Percentiles rank a stretch among this genome's conserved stretches.
Evolutionary conservation across 345 rosid genomes (phyloP).

Genomic region (Microcos paniculata): DNA sequence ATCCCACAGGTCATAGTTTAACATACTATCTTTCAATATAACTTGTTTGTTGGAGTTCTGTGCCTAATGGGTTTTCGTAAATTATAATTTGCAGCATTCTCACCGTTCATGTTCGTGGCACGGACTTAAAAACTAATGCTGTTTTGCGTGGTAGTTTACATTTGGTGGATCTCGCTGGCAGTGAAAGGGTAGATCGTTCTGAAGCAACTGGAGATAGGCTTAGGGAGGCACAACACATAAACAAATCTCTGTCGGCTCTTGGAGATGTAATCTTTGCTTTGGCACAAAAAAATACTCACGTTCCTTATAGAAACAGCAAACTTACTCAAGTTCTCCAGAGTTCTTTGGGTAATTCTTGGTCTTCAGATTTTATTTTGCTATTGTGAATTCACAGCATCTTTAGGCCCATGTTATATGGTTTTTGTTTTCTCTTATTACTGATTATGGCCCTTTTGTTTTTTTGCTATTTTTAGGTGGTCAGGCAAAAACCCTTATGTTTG

Average conservation of each 20-base stretch:
- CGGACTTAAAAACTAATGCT: conserved; percentile 62
- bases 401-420: not conserved
- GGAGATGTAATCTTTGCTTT: conserved; percentile 95
- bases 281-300: conserved; percentile 81
- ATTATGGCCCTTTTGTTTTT: conserved; percentile 8
- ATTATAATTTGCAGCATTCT: conserved; percentile 65
- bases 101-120: conserved; percentile 88
- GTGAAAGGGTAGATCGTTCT: conserved; percentile 96
- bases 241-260: conserved; percentile 90
- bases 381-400: conserved; percentile 2
- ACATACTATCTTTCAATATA: conserved; percentile 7
- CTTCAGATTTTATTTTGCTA: conserved; percentile 5
- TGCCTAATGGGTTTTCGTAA: not conserved
- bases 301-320: conserved; percentile 96
- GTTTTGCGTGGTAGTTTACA: conserved; percentile 82
- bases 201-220: conserved; percentile 97
- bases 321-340: conserved; percentile 98
- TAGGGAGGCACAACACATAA: conserved; percentile 94
- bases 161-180: conserved; percentile 96
- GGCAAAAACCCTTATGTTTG: conserved; percentile 97
- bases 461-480: conserved; percentile 70
- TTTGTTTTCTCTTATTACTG: conserved; percentile 1
- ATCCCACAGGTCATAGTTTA: conserved; percentile 79
- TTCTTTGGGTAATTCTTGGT: conserved; percentile 63
- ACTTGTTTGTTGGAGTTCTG: not conserved